Evolutionary conservation across 2,329 filamentous ascomycete species (phyloP), one percentile per base, ranked within the genome.

Genomic region (Epichloe uncinata): DNA sequence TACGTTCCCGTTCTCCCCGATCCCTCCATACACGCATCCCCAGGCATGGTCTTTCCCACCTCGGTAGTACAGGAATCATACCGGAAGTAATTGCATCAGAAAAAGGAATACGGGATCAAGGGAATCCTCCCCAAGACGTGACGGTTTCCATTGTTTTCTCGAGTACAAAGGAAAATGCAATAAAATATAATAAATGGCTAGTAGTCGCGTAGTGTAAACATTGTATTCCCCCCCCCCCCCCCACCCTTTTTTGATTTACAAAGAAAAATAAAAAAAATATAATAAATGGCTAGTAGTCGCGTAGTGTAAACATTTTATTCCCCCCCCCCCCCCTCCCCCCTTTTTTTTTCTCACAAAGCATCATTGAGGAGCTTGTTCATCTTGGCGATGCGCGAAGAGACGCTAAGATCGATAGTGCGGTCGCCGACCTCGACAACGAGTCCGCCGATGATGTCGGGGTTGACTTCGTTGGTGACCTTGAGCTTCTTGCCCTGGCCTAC

Each of bases 321-420:
- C 22, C 52, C 58, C 56, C 50, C 42, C 56, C n/a, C n/a, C n/a
- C n/a, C n/a, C n/a, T n/a, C n/a, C n/a, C 1, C 6, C 51, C 58
- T 56, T 50, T 44, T 49, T 56, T 89, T 87, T 95, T n/a, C n/a
- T n/a, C n/a, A 98, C 86, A 98, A 78, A 71, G 85, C 79, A 74
- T 98, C 93, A 61, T 80, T 90, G 67, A 98, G 85, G 69, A 95
- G 84, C 85, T 97, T 98, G 87, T 98, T 98, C 81, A 98, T 87
- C 82, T 89, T 95, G 69, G 87, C 80, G 72, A 98, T 85, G 80
- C 91, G 94, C 69, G 86, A 78, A 46, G 91, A 91, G 65, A 98
- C 90, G 72, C 85, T 93, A 61, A 96, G 85, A 73, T 98, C 93
- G 67, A 98, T 95, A 69, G 91, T 97, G 67, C 91, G 86, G 79